Conservation (phyloP, 768 basidiomycete species). For the Lactarius pseudohatsudake region DNA sequence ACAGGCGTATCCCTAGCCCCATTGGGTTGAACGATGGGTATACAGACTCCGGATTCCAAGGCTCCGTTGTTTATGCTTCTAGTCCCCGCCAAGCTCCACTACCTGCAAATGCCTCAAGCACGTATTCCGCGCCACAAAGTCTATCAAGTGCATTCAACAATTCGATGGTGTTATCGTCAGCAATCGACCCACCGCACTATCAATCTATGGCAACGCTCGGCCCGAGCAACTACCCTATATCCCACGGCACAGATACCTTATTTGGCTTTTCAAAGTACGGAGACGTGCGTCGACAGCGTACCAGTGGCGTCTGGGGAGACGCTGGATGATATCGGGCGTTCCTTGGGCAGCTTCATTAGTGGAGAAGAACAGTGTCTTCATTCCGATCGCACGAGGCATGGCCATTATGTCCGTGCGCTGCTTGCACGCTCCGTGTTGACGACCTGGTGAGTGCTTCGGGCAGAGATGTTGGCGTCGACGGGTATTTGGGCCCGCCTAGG, state of each 20-base stretch:
- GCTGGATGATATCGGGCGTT: constrained; percentile 23
- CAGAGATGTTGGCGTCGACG: constrained; percentile 10
- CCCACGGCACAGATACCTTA: constrained; percentile 9
- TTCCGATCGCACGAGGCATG: constrained; percentile 14
- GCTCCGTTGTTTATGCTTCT: constrained; percentile 22
- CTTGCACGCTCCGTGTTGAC: constrained; percentile 24
- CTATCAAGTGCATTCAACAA: constrained; percentile 13
- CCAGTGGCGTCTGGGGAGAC: constrained; percentile 28
- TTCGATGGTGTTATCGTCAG: constrained; percentile 18
- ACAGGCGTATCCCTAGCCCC: constrained; percentile 11
- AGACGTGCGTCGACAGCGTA: constrained; percentile 18
- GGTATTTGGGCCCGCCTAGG: constrained; percentile 4
- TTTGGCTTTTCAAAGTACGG: constrained; percentile 24
- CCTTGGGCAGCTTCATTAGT: constrained; percentile 3
- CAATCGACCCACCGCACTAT: constrained; percentile 12
- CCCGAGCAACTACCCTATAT: constrained; percentile 12
- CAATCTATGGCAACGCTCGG: constrained; percentile 17
- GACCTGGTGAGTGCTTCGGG: constrained; percentile 14
- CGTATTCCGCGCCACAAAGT: constrained; percentile 13
- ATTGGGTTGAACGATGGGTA: constrained; percentile 7
- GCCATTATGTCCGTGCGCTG: constrained; percentile 12
- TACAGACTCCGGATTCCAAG: constrained; percentile 8
- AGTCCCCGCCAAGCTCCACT: constrained; percentile 17
- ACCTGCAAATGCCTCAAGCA: background rate
- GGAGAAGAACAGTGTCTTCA: constrained; percentile 19